Percentiles rank a stretch among this genome's conserved stretches.
These are phyloP conservation scores for Ophiostoma ulmi DNA, from an alignment of 2,329 filamentous ascomycete genomes.

Conservation along the genomic window DNA sequence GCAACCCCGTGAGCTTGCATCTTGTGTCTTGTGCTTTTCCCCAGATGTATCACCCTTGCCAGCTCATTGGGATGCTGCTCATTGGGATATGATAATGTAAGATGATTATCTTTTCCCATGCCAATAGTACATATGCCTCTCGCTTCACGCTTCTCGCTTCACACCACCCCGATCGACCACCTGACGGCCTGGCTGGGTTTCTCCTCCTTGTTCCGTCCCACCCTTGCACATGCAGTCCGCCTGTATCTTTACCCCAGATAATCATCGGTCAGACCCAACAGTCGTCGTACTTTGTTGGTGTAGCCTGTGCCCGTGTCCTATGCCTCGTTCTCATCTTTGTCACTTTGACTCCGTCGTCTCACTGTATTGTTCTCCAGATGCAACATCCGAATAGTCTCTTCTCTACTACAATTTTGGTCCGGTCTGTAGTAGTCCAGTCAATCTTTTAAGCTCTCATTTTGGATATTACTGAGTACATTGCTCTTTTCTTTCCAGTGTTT, in stretches of 20 bases:
- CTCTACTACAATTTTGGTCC: no score
- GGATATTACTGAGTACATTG: not conserved
- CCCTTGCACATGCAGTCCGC: not conserved
- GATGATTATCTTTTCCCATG: not conserved
- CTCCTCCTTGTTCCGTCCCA: not conserved
- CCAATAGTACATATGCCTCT: not conserved
- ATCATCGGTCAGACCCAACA: not conserved
- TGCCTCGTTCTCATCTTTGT: not conserved
- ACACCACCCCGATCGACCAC: not conserved
- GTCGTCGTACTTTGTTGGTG: not conserved
- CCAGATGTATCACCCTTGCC: conserved; percentile 2
- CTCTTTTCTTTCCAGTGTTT: not conserved
- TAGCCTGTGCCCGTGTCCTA: not conserved
- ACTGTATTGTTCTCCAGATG: no score
- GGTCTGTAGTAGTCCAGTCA: no score
- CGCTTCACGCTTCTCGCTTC: not conserved
- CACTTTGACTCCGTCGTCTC: not conserved
- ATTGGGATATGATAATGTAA: not conserved
- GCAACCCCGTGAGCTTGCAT: not conserved
- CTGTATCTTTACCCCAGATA: conserved; percentile 1
- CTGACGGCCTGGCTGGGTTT: not conserved
- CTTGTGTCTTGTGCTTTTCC: not conserved
- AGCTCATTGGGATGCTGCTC: not conserved
- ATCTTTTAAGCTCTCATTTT: not conserved
- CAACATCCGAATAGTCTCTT: no score